Base-by-base conservation (phyloP, 164 flowering plant species). In the Berberis thunbergii region DNA sequence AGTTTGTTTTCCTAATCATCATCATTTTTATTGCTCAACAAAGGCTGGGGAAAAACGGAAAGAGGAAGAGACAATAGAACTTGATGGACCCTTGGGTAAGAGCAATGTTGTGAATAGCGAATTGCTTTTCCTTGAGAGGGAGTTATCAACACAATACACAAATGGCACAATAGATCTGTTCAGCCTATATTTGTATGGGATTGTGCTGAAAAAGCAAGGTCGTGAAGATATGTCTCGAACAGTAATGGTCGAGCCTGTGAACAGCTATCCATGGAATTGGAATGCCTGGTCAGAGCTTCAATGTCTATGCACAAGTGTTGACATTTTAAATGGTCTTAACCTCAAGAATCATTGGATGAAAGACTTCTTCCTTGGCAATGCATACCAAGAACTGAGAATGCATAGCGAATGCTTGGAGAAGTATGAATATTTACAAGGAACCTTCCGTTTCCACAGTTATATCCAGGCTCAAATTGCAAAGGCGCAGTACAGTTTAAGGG, bases 181-280 rank as follows among this genome's bases (percentile, higher is more conserved):
- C 67, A 83, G 90, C 1, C 77, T 89, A 54, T 95, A 89, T 73
- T 70, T 95, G 59, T 89, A 86, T 76, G 97, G 94, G 60, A 79
- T 91, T 63, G 94, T 91, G 63, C 89, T 95, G 12, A 85, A 83
- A 75, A 86, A 85, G 74, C 86, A 84, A 79, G 97, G 96, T 41
- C 80, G 69, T 64, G 92, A 95, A 58, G 85, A 77, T 72, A 86
- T 86, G 54, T 94, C 99, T 26, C 85, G 97, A n/a, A 67, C 80
- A 6, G 82, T 82, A 57, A 85, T 95, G 56, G 85, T 83, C 64
- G 97, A 95, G 63, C 91, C 97, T 54, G 99, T 95, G 64, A 95
- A 91, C 60, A 81, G 69, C 71, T 91, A 91, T 67, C 97, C 99
- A 13, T 95, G 99, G 99, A 95, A 95, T 68, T 95, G 99, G 99